phyloP scores from a whole-genome alignment of 2,329 filamentous ascomycete species.

The Colletotrichum kahawae region DNA sequence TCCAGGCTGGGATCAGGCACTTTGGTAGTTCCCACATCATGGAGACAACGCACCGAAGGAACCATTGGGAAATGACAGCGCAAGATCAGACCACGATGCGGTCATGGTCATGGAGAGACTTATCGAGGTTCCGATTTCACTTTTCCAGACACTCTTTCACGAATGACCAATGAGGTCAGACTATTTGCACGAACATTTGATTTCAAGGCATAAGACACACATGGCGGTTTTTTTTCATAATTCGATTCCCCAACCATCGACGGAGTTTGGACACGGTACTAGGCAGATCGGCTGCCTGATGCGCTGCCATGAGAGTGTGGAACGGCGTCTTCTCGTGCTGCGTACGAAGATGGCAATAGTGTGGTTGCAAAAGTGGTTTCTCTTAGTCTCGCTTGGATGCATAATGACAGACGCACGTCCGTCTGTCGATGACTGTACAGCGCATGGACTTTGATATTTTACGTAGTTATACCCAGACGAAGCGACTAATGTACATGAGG shows the following conservation, averaged over 20 bases:
- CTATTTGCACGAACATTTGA: not conserved
- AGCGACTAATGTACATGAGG: slow-evolving; percentile 36
- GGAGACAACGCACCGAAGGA: not conserved
- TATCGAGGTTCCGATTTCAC: not conserved
- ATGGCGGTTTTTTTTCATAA: slow-evolving; percentile 12
- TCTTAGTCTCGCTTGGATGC: slow-evolving; percentile 26
- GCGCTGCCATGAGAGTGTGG: not conserved
- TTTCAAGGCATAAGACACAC: slow-evolving; percentile 24
- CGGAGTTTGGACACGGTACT: not conserved
- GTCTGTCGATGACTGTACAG: slow-evolving; percentile 29
- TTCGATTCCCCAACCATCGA: not conserved
- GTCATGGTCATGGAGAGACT: not conserved
- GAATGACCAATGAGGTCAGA: not conserved
- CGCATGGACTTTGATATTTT: slow-evolving; percentile 28
- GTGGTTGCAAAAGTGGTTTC: not conserved
- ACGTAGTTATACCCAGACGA: slow-evolving; percentile 38
- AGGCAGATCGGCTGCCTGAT: not conserved
- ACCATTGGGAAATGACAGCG: not conserved
- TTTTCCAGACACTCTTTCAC: not conserved
- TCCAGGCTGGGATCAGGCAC: not conserved
- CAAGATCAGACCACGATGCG: not conserved
- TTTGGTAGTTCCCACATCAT: not conserved
- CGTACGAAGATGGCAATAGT: not conserved
- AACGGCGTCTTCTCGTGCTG: not conserved
- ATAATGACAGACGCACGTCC: slow-evolving; percentile 13